Base-by-base conservation (phyloP, 2,329 filamentous ascomycete genomes). In the Monosporascus sp. region DNA sequence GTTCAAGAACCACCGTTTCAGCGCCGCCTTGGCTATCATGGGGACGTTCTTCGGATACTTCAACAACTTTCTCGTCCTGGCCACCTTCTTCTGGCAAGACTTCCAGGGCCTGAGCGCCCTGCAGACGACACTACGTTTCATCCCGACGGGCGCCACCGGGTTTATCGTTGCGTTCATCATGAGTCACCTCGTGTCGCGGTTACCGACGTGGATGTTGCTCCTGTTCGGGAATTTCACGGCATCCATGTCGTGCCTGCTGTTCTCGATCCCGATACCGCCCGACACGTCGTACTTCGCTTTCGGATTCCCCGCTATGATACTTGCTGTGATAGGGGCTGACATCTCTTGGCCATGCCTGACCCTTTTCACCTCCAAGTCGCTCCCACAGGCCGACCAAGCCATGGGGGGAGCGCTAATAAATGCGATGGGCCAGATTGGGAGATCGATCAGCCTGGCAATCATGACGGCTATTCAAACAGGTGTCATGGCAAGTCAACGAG, bases 71-170 rank as follows among this genome's bases (percentile, higher is more conserved):
- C 70, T 88, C 39, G 74, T 89, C 55, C 87, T 80, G 60, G 79
- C 83, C 1, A 89, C 86, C 5, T 89, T 86, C 67, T 87, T 82
- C 68, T 89, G 82, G 68, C 86, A 89, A 67, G 78, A 85, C 57
- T 88, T 80, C 64, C 83, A 86, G 60, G 80, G 77, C 0, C 74
- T 83, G 2, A 77, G 75, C 0, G 74, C 84, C 0, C 72, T 88
- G n/a, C 79, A 87, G 57, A 88, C 86, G 0, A 87, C 85, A 14
- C 65, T 89, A 8, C 82, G 85, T 3, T 89, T 88, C 65, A 74
- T 89, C 8, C 86, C 86, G 0, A 86, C 81, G 0, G 86, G 86
- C 9, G 73, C 85, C 0, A 74, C 74, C 7, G 86, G 86, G 7
- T 66, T 82, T 5, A 57, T 82, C n/a, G 79, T 81, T 1, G 81